These are phyloP conservation scores for Leptographium wingfieldii DNA, from an alignment of 2,329 filamentous ascomycete genomes.

Conservation along the genomic window DNA sequence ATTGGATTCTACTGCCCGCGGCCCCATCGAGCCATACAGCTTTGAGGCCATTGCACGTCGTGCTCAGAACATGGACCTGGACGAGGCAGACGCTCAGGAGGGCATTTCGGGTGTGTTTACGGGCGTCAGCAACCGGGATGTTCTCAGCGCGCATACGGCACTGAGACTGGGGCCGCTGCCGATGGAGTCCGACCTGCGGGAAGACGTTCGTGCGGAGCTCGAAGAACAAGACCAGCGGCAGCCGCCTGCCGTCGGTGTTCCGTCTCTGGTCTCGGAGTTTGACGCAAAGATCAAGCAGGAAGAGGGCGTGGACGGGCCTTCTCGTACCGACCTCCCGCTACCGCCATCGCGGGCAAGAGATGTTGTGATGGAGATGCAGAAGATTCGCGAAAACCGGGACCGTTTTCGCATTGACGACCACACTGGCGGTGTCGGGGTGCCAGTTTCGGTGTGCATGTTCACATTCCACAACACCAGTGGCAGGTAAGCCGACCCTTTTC, in stretches of 20 bases:
- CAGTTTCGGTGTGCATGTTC: constrained; percentile 88
- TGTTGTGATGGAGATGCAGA: constrained; percentile 87
- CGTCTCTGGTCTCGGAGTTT: constrained; percentile 74
- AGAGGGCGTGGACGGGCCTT: constrained; percentile 73
- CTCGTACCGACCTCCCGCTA: constrained; percentile 66
- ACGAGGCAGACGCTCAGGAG: constrained; percentile 50
- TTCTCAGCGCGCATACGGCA: constrained; percentile 40
- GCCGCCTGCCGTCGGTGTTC: constrained; percentile 56
- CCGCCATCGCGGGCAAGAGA: constrained; percentile 82
- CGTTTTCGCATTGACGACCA: constrained; percentile 77
- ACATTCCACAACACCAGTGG: constrained; percentile 96
- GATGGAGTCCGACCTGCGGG: constrained; percentile 69
- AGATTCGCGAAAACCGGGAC: constrained; percentile 84
- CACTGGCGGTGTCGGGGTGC: constrained; percentile 70
- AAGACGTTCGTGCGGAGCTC: constrained; percentile 77
- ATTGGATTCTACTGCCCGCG: constrained; percentile 44
- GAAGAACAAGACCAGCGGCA: constrained; percentile 72
- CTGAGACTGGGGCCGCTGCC: constrained; percentile 72
- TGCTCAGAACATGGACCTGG: constrained; percentile 47
- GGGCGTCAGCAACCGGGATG: constrained; percentile 47
- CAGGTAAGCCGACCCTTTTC: constrained; percentile 43
- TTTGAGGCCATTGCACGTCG: constrained; percentile 47
- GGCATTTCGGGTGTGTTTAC: constrained; percentile 52
- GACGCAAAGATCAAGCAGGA: constrained; percentile 82
- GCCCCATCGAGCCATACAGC: constrained; percentile 51